phyloP scores from a whole-genome alignment of 2,329 filamentous ascomycete genomes.

The Pseudogymnoascus sp. region DNA sequence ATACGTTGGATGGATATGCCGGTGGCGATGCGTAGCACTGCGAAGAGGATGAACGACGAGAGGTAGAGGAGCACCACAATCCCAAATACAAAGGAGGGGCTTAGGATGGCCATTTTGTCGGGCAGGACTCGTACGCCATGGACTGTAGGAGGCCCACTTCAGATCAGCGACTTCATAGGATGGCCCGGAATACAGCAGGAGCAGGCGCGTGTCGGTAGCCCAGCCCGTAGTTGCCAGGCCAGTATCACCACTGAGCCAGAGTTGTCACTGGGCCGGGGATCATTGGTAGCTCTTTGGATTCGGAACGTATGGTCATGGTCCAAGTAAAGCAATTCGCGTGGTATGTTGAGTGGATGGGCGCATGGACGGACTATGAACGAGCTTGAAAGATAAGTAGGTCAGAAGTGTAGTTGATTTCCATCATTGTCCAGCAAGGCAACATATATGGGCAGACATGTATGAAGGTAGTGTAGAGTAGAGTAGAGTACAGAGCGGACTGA shows the following conservation, averaged over 20 bases:
- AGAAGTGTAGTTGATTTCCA: neutral
- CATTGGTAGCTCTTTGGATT: constrained; percentile 5
- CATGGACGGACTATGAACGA: neutral
- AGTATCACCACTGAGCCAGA: constrained; percentile 5
- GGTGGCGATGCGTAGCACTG: constrained; percentile 83
- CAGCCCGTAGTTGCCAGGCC: neutral
- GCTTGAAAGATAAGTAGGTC: neutral
- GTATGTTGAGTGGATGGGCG: constrained; percentile 1
- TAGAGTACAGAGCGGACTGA: neutral
- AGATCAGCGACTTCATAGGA: constrained; percentile 1
- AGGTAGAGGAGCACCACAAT: constrained; percentile 82
- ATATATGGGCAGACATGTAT: neutral
- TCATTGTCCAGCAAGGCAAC: neutral
- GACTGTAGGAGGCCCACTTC: neutral
- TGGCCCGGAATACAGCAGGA: neutral
- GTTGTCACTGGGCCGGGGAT: neutral
- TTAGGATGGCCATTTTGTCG: constrained; percentile 55
- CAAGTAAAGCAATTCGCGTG: neutral
- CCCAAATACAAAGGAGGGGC: constrained; percentile 79
- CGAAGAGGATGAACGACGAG: constrained; percentile 87
- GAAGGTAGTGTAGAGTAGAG: too few relatives aligned
- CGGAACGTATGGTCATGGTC: constrained; percentile 7
- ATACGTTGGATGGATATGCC: constrained; percentile 94
- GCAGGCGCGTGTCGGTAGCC: neutral
- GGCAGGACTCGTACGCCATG: constrained; percentile 4